These are phyloP conservation scores for Polytrichum formosum DNA, from an alignment of 225 moss, liverwort and hornwort species.

Conservation along the genomic window DNA sequence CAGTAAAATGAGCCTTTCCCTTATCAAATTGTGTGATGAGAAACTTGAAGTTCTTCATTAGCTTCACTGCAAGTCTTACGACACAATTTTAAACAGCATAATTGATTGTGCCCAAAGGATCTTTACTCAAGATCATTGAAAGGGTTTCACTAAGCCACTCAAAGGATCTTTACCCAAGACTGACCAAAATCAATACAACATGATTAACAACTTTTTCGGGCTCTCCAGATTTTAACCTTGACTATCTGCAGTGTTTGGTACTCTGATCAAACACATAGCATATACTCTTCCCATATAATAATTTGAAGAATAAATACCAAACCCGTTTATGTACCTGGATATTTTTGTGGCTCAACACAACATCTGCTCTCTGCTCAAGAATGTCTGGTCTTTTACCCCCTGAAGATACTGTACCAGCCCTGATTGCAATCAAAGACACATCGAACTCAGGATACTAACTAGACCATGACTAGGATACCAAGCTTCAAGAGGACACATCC, in stretches of 20 bases:
- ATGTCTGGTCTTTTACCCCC: slow-evolving; percentile 57
- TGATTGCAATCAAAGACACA: slow-evolving; percentile 14
- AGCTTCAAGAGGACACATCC: too few relatives aligned
- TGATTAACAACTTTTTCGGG: background rate
- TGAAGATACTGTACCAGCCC: slow-evolving; percentile 53
- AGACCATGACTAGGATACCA: too few relatives aligned
- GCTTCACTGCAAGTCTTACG: too few relatives aligned
- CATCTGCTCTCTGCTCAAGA: slow-evolving; percentile 66
- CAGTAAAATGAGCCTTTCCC: too few relatives aligned
- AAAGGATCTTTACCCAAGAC: background rate
- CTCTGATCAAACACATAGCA: background rate
- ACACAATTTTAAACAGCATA: too few relatives aligned
- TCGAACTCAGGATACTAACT: background rate
- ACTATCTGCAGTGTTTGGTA: too few relatives aligned
- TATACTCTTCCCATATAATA: background rate
- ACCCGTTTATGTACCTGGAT: slow-evolving; percentile 47
- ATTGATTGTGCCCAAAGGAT: too few relatives aligned
- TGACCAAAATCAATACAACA: background rate
- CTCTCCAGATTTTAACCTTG: too few relatives aligned
- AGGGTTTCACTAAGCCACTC: too few relatives aligned
- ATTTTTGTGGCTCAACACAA: slow-evolving; percentile 82
- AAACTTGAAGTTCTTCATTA: too few relatives aligned
- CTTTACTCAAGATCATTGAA: too few relatives aligned
- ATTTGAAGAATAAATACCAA: background rate
- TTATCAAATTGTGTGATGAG: too few relatives aligned